These are phyloP conservation scores for Cryptosporidium meleagridis DNA, from an alignment of 169 alveolate genomes.

Conservation along the genomic window DNA sequence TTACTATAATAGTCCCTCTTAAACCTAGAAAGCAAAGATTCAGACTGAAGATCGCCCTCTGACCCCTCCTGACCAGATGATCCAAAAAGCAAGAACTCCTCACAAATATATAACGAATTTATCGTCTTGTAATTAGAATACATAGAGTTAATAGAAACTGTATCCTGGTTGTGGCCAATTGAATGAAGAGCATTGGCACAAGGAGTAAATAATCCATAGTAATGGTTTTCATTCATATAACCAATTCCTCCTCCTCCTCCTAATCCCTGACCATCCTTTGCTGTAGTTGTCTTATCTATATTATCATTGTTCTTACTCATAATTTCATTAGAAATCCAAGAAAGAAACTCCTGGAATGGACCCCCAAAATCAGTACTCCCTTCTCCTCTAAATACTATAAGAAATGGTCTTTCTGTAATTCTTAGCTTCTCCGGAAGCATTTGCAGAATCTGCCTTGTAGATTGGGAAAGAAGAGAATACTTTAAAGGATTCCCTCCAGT, in stretches of 20 bases:
- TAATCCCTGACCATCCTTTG: background rate
- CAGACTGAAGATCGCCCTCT: background rate
- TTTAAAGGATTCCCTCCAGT: slow-evolving; percentile 76
- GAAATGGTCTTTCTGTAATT: slow-evolving; percentile 89
- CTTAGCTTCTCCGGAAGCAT: slow-evolving; percentile 79
- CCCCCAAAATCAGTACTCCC: slow-evolving; percentile 94
- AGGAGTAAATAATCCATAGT: slow-evolving; percentile 78
- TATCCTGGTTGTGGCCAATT: slow-evolving; percentile 89
- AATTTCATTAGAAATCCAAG: slow-evolving; percentile 88
- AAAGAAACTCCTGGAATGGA: slow-evolving; percentile 91
- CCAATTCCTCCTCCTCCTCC: too few relatives aligned
- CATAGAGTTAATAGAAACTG: slow-evolving; percentile 78
- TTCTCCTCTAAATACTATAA: slow-evolving; percentile 91
- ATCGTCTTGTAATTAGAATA: slow-evolving; percentile 20
- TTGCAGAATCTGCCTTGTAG: slow-evolving; percentile 81
- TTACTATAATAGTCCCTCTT: background rate
- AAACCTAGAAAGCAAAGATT: slow-evolving; percentile 3
- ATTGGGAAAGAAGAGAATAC: slow-evolving; percentile 81
- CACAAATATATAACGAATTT: slow-evolving; percentile 36
- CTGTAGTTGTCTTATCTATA: background rate
- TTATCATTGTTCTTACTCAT: slow-evolving; percentile 81
- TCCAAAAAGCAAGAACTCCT: slow-evolving; percentile 43
- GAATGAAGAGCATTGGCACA: slow-evolving; percentile 88
- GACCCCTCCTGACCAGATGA: background rate
- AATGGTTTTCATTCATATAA: background rate